Percentiles rank a stretch among this genome's conserved stretches.
These are phyloP conservation scores for Allodekkera sacchari DNA, from an alignment of 805 yeast species.

Conservation along the genomic window DNA sequence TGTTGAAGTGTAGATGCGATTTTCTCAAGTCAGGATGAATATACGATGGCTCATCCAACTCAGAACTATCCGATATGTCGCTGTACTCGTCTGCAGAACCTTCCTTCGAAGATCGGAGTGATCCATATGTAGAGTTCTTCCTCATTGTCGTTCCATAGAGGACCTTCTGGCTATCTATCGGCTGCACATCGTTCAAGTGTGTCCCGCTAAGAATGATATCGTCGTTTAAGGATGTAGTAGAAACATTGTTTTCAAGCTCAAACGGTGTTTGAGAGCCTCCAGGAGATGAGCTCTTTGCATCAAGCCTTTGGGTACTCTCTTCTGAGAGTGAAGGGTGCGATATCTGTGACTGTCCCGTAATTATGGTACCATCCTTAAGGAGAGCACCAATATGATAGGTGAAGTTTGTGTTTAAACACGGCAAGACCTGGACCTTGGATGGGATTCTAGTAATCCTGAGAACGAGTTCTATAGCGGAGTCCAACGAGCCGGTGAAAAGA, in stretches of 20 bases:
- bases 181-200: too few relatives aligned
- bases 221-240: slow-evolving; percentile 2
- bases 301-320: neutral
- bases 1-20: slow-evolving; percentile 69
- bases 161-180: too few relatives aligned
- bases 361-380: slow-evolving; percentile 57
- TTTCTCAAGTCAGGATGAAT: slow-evolving; percentile 70
- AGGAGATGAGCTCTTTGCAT: neutral
- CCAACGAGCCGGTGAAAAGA: slow-evolving; percentile 74
- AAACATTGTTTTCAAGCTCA: neutral
- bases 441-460: slow-evolving; percentile 55
- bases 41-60: slow-evolving; percentile 61
- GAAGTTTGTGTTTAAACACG: slow-evolving; percentile 78
- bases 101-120: too few relatives aligned
- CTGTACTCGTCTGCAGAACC: too few relatives aligned
- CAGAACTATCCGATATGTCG: too few relatives aligned
- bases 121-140: too few relatives aligned
- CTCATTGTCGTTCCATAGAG: slow-evolving; percentile 29
- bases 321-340: slow-evolving; percentile 57
- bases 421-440: slow-evolving; percentile 49
- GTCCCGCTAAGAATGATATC: slow-evolving; percentile 1
- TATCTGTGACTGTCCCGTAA: slow-evolving; percentile 89
- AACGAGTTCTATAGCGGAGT: slow-evolving; percentile 73
- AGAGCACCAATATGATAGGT: slow-evolving; percentile 80
- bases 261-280: neutral